These are phyloP conservation scores for Mollisiaceae sp. DNA, from an alignment of 2,329 filamentous ascomycete genomes.

Conservation along the genomic window DNA sequence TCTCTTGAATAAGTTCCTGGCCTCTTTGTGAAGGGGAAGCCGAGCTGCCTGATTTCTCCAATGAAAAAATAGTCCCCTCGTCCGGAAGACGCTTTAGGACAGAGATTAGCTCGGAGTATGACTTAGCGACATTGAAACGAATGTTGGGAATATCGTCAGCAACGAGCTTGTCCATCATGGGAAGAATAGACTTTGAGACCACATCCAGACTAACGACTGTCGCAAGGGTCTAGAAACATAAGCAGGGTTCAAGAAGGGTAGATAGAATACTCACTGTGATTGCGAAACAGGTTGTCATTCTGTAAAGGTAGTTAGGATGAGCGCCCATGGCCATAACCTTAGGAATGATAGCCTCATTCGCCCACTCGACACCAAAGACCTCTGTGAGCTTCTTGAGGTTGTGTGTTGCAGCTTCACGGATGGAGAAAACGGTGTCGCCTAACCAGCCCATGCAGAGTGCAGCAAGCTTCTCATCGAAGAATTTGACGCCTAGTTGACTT, in stretches of 20 bases:
- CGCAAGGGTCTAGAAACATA: constrained; percentile 76
- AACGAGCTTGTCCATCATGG: constrained; percentile 94
- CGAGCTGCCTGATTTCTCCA: constrained; percentile 77
- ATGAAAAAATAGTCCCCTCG: constrained; percentile 80
- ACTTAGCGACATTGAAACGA: constrained; percentile 99
- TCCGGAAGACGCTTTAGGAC: constrained; percentile 92
- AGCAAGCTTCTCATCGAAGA: constrained; percentile 97
- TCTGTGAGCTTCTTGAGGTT: constrained; percentile 99
- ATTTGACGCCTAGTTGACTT: constrained; percentile 92
- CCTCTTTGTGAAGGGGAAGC: constrained; percentile 70
- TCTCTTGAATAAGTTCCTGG: constrained; percentile 81
- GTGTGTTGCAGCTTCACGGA: constrained; percentile 94
- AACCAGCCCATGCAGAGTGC: constrained; percentile 98
- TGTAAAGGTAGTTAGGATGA: constrained; percentile 98
- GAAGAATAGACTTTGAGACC: constrained; percentile 89
- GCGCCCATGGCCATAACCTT: constrained; percentile 99
- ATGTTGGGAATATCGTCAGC: constrained; percentile 98
- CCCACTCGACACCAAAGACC: constrained; percentile 98
- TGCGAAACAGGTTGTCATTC: constrained; percentile 99
- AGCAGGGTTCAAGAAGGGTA: constrained; percentile 23
- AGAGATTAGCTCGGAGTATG: constrained; percentile 86
- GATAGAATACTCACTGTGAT: constrained; percentile 79
- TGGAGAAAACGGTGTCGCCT: constrained; percentile 97
- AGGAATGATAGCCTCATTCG: constrained; percentile 93
- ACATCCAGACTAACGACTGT: constrained; percentile 92